Evolutionary conservation across 257 asterid species (phyloP).

Genomic region (Salvia splendens): DNA sequence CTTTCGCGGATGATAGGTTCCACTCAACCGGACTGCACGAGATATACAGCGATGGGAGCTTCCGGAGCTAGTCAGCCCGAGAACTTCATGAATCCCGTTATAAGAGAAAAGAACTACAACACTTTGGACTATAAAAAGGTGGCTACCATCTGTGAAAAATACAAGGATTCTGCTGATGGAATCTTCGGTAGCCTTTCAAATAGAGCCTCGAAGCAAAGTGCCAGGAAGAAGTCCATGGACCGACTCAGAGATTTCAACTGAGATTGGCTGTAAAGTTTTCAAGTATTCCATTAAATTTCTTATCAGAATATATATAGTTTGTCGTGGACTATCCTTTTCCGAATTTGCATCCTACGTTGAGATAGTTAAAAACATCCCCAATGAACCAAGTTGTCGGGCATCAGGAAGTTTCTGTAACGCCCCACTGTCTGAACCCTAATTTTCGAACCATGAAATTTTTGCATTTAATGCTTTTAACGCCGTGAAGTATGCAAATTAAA

Average conservation of each 20-base stretch:
- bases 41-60: slow-evolving; percentile 72
- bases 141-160: slow-evolving; percentile 81
- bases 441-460: too few species aligned
- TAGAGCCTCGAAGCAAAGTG: slow-evolving; percentile 76
- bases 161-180: slow-evolving; percentile 78
- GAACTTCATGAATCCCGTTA: slow-evolving; percentile 91
- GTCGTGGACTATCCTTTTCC: slow-evolving; percentile 9
- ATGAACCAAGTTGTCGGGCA: too few species aligned
- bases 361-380: too few species aligned
- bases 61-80: slow-evolving; percentile 83
- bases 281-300: slow-evolving; percentile 25
- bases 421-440: too few species aligned
- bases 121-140: slow-evolving; percentile 80
- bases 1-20: slow-evolving; percentile 85
- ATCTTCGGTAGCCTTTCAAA: slow-evolving; percentile 85
- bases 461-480: too few species aligned
- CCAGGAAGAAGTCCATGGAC: slow-evolving; percentile 82
- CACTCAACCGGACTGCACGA: slow-evolving; percentile 73
- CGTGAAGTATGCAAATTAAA: too few species aligned
- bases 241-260: slow-evolving; percentile 82
- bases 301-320: slow-evolving; percentile 30
- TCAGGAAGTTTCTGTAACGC: too few species aligned
- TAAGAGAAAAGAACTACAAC: slow-evolving; percentile 72
- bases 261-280: slow-evolving; percentile 40
- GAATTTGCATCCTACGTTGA: too few species aligned